Base-by-base conservation (phyloP, 1,284 basidiomycete species). In the Malassezia restricta region DNA sequence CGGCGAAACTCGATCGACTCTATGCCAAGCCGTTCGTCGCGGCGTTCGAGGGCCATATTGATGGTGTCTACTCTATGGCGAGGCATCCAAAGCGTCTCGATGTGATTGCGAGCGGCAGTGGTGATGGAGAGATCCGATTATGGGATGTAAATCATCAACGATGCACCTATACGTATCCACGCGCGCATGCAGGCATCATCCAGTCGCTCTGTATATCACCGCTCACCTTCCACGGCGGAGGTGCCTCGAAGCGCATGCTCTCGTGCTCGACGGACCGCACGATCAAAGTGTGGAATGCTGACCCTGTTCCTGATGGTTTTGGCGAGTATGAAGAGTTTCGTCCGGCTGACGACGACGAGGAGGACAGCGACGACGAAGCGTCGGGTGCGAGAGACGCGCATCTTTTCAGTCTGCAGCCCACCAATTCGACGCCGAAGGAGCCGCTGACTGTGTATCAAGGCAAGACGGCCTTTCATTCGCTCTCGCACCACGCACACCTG, bases 11-110 rank as follows among this genome's bases (percentile, higher is more conserved):
- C 77, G 91, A 96, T 54, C 79, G 88, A 47, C 87, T 99, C 77
- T 96, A 96, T 72, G 85, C 92, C 27, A 96, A 94, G 72, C 94
- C 94, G 0, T 98, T 98, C 64, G 79, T 99, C 7, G 87, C 82
- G 29, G 81, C 83, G 47, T 74, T 98, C 41, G 91, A 94, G 55
- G 94, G 92, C 0, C 92, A 96, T 75, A 79, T 87, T 30, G 94
- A 98, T 74, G 90, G 91, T n/a, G 83, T 95, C 12, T 94, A 96
- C 75, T 82, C 83, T 20, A 77, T 96, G 56, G 82, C 81, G 17
- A 83, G 81, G 67, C 87, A 87, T 68, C 83, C 85, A 29, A 81
- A 82, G 17, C 80, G 85, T 2, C 77, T 94, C 40, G 83, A 82
- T 17, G 79, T 83, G 12, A 79, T 95, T n/a, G 91, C 87, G 0